Evolutionary conservation across 331 rosid genomes (phyloP), one percentile per base, ranked within the genome.

Genomic region (Dryas integrifolia): DNA sequence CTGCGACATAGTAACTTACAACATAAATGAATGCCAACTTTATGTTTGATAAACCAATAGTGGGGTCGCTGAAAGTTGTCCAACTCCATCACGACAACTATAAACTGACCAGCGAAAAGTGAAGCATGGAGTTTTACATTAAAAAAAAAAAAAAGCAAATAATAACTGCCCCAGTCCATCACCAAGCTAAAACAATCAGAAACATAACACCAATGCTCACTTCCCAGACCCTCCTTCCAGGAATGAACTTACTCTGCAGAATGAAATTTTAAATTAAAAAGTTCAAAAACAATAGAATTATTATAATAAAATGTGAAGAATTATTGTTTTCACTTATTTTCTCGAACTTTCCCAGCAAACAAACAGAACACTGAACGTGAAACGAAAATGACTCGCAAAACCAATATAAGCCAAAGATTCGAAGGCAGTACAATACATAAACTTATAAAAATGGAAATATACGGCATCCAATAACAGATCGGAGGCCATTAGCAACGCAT

Each of bases 391-490:
- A 24, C 55, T 16, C 9, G 1, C 2, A 65, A 10, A 77, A 40
- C 5, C 46, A 50, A 64, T 1, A 11, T 15, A 35, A 15, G 10
- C 7, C 48, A 26, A 52, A 47, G 38, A 24, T 71, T 52, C 70
- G 18, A 57, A 15, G 0, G 1, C 56, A 9, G 52, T 24, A 2
- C 3, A 69, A 12, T 30, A 44, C n/a, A 39, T 0, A 18, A n/a
- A 3, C 15, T 66, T 30, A 15, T 16, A 10, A 55, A 72, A 46
- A 45, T 35, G 16, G 5, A 12, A 71, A 56, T 59, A 30, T 5
- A 46, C 7, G 21, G 14, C 35, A 13, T 56, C 67, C 3, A 35
- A 18, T 18, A 18, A 65, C 73, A 72, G 73, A 78, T 58, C 77
- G 58, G 65, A 13, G 2, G 30, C 61, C 1, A 64, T 16, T 35